phyloP scores from a whole-genome alignment of 106 monocot genomes.

The Apostasia ramifera region DNA sequence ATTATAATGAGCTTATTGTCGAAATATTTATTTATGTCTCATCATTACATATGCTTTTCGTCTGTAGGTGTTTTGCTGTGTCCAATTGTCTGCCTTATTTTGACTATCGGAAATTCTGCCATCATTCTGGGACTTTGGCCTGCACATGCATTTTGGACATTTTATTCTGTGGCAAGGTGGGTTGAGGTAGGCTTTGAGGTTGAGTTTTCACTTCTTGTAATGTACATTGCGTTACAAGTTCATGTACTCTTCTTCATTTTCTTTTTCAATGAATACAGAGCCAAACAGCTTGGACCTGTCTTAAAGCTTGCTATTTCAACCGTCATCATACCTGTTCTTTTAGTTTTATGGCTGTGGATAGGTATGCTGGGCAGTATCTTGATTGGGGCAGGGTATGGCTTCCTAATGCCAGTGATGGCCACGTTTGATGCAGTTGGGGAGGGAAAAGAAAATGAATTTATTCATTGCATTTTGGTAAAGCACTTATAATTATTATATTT shows the following conservation, averaged over 20 bases:
- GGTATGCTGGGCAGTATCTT: conserved; percentile 67
- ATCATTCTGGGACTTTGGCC: conserved; percentile 90
- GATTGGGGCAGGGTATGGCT: conserved; percentile 62
- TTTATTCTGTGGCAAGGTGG: conserved; percentile 75
- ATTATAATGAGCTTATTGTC: no score
- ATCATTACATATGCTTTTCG: neutral
- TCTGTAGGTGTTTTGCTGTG: conserved; percentile 59
- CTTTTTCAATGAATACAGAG: conserved; percentile 39
- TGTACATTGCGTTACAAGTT: neutral
- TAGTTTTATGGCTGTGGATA: conserved; percentile 54
- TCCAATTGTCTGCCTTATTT: conserved; percentile 64
- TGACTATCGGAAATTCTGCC: conserved; percentile 71
- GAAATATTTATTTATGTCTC: neutral
- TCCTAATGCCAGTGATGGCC: conserved; percentile 70
- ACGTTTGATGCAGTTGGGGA: conserved; percentile 95
- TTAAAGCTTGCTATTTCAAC: conserved; percentile 48
- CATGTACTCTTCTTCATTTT: neutral
- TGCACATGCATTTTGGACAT: conserved; percentile 73
- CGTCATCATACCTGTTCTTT: conserved; percentile 23
- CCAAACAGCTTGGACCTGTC: conserved; percentile 72
- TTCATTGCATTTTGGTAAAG: conserved; percentile 70
- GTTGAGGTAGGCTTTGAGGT: neutral
- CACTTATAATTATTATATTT: conserved; percentile 2
- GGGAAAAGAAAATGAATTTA: conserved; percentile 55
- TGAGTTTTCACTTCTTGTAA: neutral